Base-by-base conservation (phyloP, 371 early-diverging fungal species). In the Funneliformis caledonium region DNA sequence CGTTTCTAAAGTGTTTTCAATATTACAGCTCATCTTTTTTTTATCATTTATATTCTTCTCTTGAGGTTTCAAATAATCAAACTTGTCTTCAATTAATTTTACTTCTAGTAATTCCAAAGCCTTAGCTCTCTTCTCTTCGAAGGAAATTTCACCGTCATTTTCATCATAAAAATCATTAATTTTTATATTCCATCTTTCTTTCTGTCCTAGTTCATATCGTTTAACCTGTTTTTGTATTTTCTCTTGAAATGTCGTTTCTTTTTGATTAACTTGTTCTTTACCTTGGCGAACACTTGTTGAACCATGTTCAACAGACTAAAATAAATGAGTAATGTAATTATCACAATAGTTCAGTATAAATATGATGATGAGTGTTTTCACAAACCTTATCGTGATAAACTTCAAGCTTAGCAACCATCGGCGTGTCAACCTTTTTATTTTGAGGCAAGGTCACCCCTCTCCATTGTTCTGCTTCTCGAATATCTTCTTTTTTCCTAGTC, bases 401-500 rank as follows among this genome's bases (percentile, higher is more conserved):
- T 3, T 83, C 81, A 33, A 87, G 86, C 69, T 81, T 83, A 31
- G 80, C 83, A 7, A 50, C 31, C 2, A 65, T 45, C 22, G 78
- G 80, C 12, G 76, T 14, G 42, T 22, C 9, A 45, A n/a, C 42
- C 14, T 52, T 64, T 6, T 78, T 64, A 43, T 76, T 69, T 81
- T 85, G 86, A 59, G 81, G 81, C 0, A 88, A 81, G 11, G 70
- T 88, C 45, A 83, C 83, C 1, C 88, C 88, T 59, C 83, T 84
- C 89, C 89, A 88, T 65, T 81, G 59, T 8, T 69, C 60, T 0
- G 86, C 83, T 48, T 85, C 88, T 11, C 45, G 78, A 50, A 85
- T 47, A 72, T 88, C 89, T 76, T 88, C 88, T 81, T 88, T 89
- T 31, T 82, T 67, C 12, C 89, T 78, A 7, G 80, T 64, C 50